Conservation (phyloP, 169 alveolate genomes). For the Eimeria maxima region DNA sequence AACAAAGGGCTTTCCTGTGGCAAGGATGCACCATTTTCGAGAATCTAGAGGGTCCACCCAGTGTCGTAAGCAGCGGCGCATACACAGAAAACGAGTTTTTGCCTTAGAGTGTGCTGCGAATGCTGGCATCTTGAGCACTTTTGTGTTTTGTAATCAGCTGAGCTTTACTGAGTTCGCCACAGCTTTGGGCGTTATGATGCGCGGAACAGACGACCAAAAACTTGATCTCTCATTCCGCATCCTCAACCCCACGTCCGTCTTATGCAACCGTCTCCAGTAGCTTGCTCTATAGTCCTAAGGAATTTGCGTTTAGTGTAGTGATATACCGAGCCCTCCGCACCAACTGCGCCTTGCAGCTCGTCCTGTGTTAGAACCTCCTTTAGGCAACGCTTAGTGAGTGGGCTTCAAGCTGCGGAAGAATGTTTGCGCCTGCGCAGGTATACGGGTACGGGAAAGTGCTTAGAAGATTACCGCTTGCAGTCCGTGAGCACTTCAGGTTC, state of each 20-base stretch:
- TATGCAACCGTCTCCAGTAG: background rate
- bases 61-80: background rate
- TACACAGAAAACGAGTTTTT: background rate
- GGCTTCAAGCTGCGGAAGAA: background rate
- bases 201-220: conserved; percentile 85
- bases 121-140: background rate
- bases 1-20: background rate
- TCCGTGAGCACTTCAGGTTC: conserved; percentile 54
- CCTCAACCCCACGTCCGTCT: conserved; percentile 76
- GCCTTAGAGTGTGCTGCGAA: background rate
- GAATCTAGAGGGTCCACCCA: background rate
- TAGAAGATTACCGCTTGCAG: conserved; percentile 59
- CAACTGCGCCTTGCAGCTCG: background rate
- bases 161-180: conserved; percentile 83
- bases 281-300: background rate
- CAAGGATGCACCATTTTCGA: background rate
- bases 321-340: background rate
- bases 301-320: background rate
- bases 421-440: conserved; percentile 48
- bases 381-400: too few relatives aligned
- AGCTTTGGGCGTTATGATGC: conserved; percentile 84
- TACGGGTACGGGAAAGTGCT: conserved; percentile 64
- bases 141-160: conserved; percentile 39
- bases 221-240: conserved; percentile 83
- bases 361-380: too few relatives aligned